Evolutionary conservation across 306 rosid species (phyloP).

Genomic region (Betula pendula): DNA sequence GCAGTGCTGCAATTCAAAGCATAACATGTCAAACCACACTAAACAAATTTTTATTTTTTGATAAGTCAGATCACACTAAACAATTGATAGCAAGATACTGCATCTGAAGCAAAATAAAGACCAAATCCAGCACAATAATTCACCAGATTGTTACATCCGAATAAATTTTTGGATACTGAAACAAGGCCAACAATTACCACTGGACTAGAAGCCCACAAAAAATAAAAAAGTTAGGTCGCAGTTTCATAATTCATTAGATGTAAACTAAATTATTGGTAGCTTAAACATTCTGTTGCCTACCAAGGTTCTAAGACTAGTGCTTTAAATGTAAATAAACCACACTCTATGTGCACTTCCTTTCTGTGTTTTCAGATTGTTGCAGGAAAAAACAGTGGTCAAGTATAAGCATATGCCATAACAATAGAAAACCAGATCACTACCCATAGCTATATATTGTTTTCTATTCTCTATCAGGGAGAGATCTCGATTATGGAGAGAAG

Average conservation of each 20-base stretch:
- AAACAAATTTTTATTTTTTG: not conserved
- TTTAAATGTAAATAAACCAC: not conserved
- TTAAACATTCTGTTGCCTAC: not conserved
- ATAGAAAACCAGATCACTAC: not conserved
- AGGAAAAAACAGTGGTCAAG: not conserved
- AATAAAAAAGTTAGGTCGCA: not conserved
- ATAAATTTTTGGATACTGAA: not conserved
- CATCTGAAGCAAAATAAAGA: not conserved
- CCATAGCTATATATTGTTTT: not conserved
- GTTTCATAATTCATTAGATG: not conserved
- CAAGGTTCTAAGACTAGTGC: not conserved
- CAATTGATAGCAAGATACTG: not conserved
- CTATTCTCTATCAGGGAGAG: not conserved
- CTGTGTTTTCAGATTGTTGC: not conserved
- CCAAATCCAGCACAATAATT: not conserved
- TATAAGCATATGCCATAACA: not conserved
- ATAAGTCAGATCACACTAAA: conserved; percentile 30
- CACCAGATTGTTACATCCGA: not conserved
- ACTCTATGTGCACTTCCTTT: not conserved
- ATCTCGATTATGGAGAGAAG: not conserved
- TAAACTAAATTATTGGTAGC: not conserved
- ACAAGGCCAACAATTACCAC: not conserved
- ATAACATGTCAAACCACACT: conserved; percentile 35
- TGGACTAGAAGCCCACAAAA: not conserved
- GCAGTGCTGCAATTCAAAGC: conserved; percentile 68